Percentiles rank a stretch among this genome's conserved stretches.
These are phyloP conservation scores for Lunasporangiospora selenospora DNA, from an alignment of 192 early-diverging fungal genomes.

Conservation along the genomic window DNA sequence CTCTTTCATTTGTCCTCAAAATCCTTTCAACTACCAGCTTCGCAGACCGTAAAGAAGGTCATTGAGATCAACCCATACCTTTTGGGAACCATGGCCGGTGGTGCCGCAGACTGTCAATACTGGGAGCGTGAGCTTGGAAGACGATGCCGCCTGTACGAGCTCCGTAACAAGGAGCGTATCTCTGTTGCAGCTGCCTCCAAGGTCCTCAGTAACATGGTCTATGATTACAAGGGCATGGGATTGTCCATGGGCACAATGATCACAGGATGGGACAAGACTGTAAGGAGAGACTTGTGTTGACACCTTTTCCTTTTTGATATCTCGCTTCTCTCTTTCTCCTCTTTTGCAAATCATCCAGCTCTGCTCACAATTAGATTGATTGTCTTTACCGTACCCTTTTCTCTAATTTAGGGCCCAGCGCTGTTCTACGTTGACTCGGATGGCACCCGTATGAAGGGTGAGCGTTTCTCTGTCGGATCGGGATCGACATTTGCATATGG, in stretches of 20 bases:
- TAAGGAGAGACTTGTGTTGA: conserved; percentile 44
- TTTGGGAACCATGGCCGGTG: conserved; percentile 99
- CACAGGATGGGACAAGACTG: conserved; percentile 96
- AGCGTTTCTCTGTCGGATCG: conserved; percentile 96
- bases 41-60: conserved; percentile 97
- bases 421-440: conserved; percentile 98
- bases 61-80: conserved; percentile 99
- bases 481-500: conserved; percentile 99
- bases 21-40: conserved; percentile 57
- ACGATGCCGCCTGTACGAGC: conserved; percentile 92
- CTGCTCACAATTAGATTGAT: not conserved
- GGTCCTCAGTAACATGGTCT: conserved; percentile 95
- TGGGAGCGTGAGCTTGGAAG: conserved; percentile 98
- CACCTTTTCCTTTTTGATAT: too few species aligned
- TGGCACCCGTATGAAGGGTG: conserved; percentile 83
- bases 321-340: too few species aligned
- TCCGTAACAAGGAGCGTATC: conserved; percentile 98
- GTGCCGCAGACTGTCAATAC: conserved; percentile 98
- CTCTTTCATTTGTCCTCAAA: not conserved
- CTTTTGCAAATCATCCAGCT: too few species aligned
- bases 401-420: conserved; percentile 73
- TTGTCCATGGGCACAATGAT: conserved; percentile 99
- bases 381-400: conserved; percentile 1
- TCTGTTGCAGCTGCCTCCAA: conserved; percentile 98
- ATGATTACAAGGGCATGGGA: conserved; percentile 98